Base-by-base conservation (phyloP, 768 basidiomycete species). In the Auricularia sp. region DNA sequence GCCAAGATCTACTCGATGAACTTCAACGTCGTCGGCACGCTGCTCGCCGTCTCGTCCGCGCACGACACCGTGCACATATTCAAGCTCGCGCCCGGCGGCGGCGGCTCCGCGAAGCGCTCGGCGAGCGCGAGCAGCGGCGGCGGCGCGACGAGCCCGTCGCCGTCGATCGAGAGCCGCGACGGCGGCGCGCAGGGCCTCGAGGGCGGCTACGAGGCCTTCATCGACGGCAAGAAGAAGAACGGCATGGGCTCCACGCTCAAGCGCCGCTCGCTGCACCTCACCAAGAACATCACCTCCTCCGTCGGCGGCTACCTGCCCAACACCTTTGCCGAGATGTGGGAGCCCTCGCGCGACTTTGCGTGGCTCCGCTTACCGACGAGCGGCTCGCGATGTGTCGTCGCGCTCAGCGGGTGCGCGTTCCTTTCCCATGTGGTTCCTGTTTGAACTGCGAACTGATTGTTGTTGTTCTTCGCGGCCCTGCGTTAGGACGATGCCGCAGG, bases 21-120 rank as follows among this genome's bases (percentile, higher is more conserved):
- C 39, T 98, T 98, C 76, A 99, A 99, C 71, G 72, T 84, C 3
- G 85, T 91, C 39, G 86, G 85, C 14, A 87, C 86, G 4, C 73
- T 99, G n/a, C 77, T 98, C 14, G 93, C 91, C 1, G 95, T 98
- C 21, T 91, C 89, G 72, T 89, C 86, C 10, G 95, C 92, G 62
- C 91, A 93, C 66, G 95, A 93, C 67, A 98, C 96, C 13, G 94
- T 99, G 14, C 97, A 99, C 75, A 88, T 99, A 44, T 99, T 96
- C 79, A 93, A 92, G 76, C 81, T 98, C 3, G 86, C 85, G 0
- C 29, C 56, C 4, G 56, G 56, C 34, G 56, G 56, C 29, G 34
- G 34, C 7, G 24, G 56, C 18, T 29, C 29, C 29, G 70, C 68
- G n/a, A 65, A 65, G 70, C 68, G 61, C 44, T 61, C 58, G 65